Conservation (phyloP, 768 basidiomycete species). For the Kwoniella heveanensis region DNA sequence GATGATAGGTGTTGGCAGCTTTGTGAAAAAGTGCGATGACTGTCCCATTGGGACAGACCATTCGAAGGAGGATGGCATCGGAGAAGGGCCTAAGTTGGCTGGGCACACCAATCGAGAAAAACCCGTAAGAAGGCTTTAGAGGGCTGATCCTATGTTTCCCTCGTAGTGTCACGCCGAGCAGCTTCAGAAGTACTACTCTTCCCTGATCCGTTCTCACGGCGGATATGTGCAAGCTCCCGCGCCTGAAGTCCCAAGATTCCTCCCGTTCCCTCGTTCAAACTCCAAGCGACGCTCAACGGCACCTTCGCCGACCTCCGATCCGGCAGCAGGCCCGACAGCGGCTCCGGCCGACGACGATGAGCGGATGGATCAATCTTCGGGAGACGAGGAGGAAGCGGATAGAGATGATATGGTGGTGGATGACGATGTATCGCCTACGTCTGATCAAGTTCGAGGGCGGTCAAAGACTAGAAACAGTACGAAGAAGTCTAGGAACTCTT, state of each 20-base stretch:
- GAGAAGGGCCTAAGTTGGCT: too few relatives aligned
- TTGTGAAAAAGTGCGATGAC: too few relatives aligned
- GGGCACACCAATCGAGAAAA: too few relatives aligned
- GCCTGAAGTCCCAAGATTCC: constrained; percentile 43
- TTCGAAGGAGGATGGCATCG: too few relatives aligned
- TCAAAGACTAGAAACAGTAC: neutral
- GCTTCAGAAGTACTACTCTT: constrained; percentile 90
- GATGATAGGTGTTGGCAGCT: too few relatives aligned
- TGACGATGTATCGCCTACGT: constrained; percentile 15
- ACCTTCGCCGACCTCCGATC: neutral
- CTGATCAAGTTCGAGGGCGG: neutral
- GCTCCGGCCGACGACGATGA: constrained; percentile 10
- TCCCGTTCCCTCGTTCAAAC: constrained; percentile 40
- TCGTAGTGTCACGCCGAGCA: constrained; percentile 82
- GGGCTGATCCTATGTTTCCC: neutral
- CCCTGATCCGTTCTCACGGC: constrained; percentile 79
- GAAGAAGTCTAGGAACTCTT: too few relatives aligned
- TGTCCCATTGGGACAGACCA: too few relatives aligned
- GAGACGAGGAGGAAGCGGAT: constrained; percentile 11
- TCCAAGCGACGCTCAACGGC: constrained; percentile 24
- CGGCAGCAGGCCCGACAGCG: neutral
- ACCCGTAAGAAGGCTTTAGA: too few relatives aligned
- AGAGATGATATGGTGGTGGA: constrained; percentile 18
- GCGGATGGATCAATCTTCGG: neutral
- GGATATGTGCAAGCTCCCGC: constrained; percentile 47